Base-by-base conservation (phyloP, 495 filamentous ascomycete species). In the Hapsidospora chrysogenum region DNA sequence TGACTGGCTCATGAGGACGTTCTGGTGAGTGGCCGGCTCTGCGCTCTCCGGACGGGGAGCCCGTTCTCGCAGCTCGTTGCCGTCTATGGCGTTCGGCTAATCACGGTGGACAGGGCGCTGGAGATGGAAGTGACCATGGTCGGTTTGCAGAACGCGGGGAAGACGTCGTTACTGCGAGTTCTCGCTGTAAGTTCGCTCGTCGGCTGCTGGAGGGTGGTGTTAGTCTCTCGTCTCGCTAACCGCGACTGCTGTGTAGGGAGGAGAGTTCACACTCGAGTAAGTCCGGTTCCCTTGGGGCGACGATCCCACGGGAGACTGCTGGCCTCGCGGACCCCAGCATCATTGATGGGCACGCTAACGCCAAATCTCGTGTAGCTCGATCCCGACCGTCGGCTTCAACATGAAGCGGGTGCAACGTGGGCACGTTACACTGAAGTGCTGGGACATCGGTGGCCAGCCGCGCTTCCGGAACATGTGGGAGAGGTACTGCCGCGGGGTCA, bases 71-170 rank as follows among this genome's bases (percentile, higher is more conserved):
- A 13, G 29, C 16, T 17, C 8, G 13, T 17, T 9, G 33, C 10
- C 10, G 33, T 27, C 29, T 11, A 9, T 20, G 13, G 9, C 2
- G 17, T 10, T 23, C 19, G 13, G 31, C 31, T 29, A 32, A 32
- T 33, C 28, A 37, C 43, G 28, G 36, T 38, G 23, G 33, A 29
- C 47, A 97, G 89, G 89, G 82, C 86, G 40, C 93, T 84, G 26
- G 89, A 97, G 68, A 93, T 97, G 84, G 87, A 97, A 56, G 84
- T 97, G 55, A 97, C 89, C 41, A 93, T 97, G 84, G 92, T 97
- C 63, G 89, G 89, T 17, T 63, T 97, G 54, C 89, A 97, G 54
- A 97, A 97, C 62, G 89, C 89, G 35, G 89, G 89, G 41, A 97
- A 97, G 61, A 96, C 89, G 31, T 95, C 87, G 22, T 58, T 97